Evolutionary conservation across 129 eudicot genomes (phyloP), one percentile per base, ranked within the genome.

Genomic region (Lonicera japonica): DNA sequence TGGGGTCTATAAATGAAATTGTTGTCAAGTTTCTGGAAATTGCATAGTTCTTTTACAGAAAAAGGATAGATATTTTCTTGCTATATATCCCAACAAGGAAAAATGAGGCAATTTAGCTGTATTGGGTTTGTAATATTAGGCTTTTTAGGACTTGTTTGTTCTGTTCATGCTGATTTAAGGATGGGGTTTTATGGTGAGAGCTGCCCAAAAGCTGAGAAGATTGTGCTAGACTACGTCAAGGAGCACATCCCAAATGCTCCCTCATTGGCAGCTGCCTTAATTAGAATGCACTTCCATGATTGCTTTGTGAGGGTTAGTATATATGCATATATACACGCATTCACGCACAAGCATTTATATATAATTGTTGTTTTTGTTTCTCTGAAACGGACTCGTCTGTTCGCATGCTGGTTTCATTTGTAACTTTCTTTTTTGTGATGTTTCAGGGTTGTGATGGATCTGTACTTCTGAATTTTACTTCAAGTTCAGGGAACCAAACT

Each of bases 401-500:
- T 43, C 8, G 16, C 16, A 3, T 2, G 13, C 16, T 43, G 14
- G 16, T 10, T 1, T 10, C 16, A 2, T 2, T 3, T 43, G 13
- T 43, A 43, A 43, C 8, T 10, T 2, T n/a, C n/a, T n/a, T 43
- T 10, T 43, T 3, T 43, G 16, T 43, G 13, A 11, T 21, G 34
- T 25, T 40, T 6, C 61, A 91, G 97, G 97, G 95, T 38, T 91
- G 97, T 71, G 97, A 91, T 73, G 95, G 64, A 63, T 91, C 97
- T 8, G 75, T 91, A 23, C 82, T 91, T 16, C 61, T 91, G 65
- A 80, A 91, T 64, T 56, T 53, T 25, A 91, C 95, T 22, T 64
- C 81, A 47, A 71, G 74, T 54, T 52, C 82, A 0, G 92, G 92
- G 64, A 87, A 91, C 74, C 83, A 84, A 69, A 84, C 97, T 0